Base-by-base conservation (phyloP, 2,329 filamentous ascomycete genomes). In the Pseudocercospora macadamiae region DNA sequence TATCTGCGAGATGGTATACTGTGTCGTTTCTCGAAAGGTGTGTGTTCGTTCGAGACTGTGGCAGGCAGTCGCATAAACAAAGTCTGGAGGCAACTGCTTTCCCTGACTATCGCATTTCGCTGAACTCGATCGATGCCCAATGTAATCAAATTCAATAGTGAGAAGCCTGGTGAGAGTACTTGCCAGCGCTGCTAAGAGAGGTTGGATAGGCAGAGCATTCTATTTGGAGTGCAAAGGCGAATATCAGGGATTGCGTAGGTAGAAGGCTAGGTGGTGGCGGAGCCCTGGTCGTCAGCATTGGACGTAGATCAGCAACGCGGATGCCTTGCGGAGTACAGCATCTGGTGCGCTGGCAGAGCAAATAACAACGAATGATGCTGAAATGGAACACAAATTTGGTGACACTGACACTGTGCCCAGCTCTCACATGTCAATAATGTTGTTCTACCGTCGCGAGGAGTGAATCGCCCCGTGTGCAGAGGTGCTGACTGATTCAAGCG, bases 261-360 rank as follows among this genome's bases (percentile, higher is more conserved):
- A 34, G 51, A 51, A 53, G 52, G 57, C 45, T 51, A 51, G 49
- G 39, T 39, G n/a, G 57, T 59, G 57, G 57, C 57, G 54, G 57
- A 59, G 57, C 34, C 14, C 45, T 28, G 25, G 47, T 54, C 55
- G 51, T 47, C 14, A 47, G 42, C 42, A 47, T 47, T 47, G 42
- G 42, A 45, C 42, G 12, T 21, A 45, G 21, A 26, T 45, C 21
- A 45, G 12, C 42, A 45, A 25, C 18, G 8, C 19, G 19, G 18
- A 18, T 25, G 42, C 18, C 21, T 45, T 14, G 42, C 42, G 12
- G 5, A 45, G 42, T 45, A 45, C 42, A 26, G 42, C 21, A 26
- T 16, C 23, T 12, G 7, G 12, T 47, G 42, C 42, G 42, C 42
- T 47, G 42, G 21, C 42, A 47, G 42, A 14, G 10, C 19, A 26